These are phyloP conservation scores for Durotheca rogersii DNA, from an alignment of 495 filamentous ascomycete species.

Conservation along the genomic window DNA sequence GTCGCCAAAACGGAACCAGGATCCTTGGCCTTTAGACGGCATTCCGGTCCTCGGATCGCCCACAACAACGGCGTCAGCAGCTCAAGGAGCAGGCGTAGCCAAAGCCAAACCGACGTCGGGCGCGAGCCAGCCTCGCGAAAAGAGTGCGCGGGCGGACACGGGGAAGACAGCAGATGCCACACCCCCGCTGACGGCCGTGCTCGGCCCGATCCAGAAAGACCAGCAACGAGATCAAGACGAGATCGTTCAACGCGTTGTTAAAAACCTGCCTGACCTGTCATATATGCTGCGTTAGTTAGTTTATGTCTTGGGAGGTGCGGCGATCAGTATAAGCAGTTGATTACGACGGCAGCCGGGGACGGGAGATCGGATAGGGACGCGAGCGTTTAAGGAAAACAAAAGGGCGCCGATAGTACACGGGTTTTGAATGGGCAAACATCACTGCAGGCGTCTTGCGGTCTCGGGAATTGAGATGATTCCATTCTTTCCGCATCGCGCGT, in stretches of 20 bases:
- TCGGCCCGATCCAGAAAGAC: slow-evolving; percentile 23
- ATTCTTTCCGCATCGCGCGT: slow-evolving; percentile 6
- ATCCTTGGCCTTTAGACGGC: slow-evolving; percentile 41
- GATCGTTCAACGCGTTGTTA: slow-evolving; percentile 41
- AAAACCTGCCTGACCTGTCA: slow-evolving; percentile 51
- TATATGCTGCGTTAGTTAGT: slow-evolving; percentile 51
- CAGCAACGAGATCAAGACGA: slow-evolving; percentile 34
- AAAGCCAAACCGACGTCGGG: slow-evolving; percentile 3
- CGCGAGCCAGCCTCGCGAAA: slow-evolving; percentile 10
- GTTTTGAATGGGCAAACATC: slow-evolving; percentile 6
- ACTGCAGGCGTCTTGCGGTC: slow-evolving; percentile 15
- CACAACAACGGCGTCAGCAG: slow-evolving; percentile 3
- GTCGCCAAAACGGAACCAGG: slow-evolving; percentile 12
- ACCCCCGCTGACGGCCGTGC: slow-evolving; percentile 6
- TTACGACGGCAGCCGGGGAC: slow-evolving; percentile 3
- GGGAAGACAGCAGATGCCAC: not conserved
- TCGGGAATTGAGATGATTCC: slow-evolving; percentile 13
- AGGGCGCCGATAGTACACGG: not conserved
- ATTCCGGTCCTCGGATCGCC: slow-evolving; percentile 43
- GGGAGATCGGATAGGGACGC: not conserved
- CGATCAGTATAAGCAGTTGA: slow-evolving; percentile 7
- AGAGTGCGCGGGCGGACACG: not conserved
- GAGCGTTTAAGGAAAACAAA: slow-evolving; percentile 26
- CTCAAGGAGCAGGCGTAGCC: too few relatives aligned
- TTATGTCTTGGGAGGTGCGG: too few relatives aligned